phyloP scores from a whole-genome alignment of 2,329 filamentous ascomycete species.

The Aspergillus quadrilineatus region DNA sequence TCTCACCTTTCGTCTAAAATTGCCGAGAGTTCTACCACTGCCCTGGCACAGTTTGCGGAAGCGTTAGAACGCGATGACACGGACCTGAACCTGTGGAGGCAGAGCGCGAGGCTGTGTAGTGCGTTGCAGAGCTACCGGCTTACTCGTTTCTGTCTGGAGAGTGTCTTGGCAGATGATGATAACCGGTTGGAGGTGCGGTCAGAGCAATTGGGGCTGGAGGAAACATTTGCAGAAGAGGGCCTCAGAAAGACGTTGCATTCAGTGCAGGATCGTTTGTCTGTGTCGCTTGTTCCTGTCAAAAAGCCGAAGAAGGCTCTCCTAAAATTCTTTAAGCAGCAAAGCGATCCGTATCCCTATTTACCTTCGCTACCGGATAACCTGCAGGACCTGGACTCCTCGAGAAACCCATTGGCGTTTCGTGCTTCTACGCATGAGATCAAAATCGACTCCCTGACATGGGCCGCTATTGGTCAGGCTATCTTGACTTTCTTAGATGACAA shows the following conservation, averaged over 20 bases:
- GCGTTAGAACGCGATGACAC: conserved; percentile 65
- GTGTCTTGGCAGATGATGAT: conserved; percentile 62
- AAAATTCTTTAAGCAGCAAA: conserved; percentile 52
- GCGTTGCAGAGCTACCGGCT: conserved; percentile 59
- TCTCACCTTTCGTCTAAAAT: conserved; percentile 22
- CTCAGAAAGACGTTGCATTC: conserved; percentile 50
- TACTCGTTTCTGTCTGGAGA: conserved; percentile 62
- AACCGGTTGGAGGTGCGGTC: conserved; percentile 55
- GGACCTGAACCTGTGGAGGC: conserved; percentile 64
- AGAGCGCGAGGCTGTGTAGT: conserved; percentile 57
- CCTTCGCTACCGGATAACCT: conserved; percentile 35
- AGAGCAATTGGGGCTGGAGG: conserved; percentile 59
- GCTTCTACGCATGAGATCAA: conserved; percentile 42
- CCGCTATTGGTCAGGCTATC: conserved; percentile 50
- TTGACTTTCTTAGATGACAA: conserved; percentile 45
- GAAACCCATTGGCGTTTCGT: conserved; percentile 37
- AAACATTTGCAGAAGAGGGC: conserved; percentile 54
- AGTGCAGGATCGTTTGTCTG: conserved; percentile 57
- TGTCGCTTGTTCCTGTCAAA: conserved; percentile 52
- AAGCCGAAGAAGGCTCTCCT: conserved; percentile 54
- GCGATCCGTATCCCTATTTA: conserved; percentile 55
- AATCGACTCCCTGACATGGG: conserved; percentile 43
- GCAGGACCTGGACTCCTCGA: conserved; percentile 28
- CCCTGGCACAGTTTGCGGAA: conserved; percentile 58
- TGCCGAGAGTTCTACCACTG: conserved; percentile 40